phyloP scores from a whole-genome alignment of 2,329 filamentous ascomycete species.

The Fusarium secorum region DNA sequence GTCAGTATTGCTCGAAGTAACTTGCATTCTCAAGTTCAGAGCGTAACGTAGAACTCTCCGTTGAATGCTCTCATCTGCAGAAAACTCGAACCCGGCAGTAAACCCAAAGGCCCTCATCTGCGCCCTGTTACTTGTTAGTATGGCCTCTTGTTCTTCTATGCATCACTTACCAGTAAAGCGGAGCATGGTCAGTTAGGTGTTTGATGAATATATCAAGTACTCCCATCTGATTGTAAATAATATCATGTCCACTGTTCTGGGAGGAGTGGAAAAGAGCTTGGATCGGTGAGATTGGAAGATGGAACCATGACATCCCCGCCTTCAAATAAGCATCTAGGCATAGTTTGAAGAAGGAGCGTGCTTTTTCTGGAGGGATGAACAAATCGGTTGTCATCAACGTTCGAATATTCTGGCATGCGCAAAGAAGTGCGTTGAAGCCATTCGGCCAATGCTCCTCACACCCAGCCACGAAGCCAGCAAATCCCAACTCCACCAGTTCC shows the following conservation, averaged over 20 bases:
- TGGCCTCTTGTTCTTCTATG: background rate
- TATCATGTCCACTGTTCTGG: background rate
- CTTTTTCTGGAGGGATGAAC: conserved; percentile 11
- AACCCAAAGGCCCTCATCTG: conserved; percentile 21
- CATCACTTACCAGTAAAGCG: conserved; percentile 30
- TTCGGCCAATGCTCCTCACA: conserved; percentile 33
- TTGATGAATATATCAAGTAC: conserved; percentile 25
- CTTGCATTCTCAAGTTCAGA: conserved; percentile 17
- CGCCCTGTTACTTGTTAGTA: conserved; percentile 27
- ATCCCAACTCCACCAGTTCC: conserved; percentile 30
- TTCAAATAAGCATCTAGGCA: conserved; percentile 34
- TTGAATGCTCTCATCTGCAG: background rate
- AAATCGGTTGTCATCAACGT: conserved; percentile 14
- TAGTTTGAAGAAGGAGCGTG: conserved; percentile 18
- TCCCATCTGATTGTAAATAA: background rate
- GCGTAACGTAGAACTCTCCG: conserved; percentile 18
- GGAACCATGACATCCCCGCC: conserved; percentile 32
- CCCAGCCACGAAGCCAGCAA: conserved; percentile 28
- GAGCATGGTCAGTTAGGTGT: conserved; percentile 24
- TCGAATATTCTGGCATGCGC: conserved; percentile 21
- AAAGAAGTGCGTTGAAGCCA: conserved; percentile 36
- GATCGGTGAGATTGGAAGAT: conserved; percentile 23
- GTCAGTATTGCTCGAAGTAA: background rate
- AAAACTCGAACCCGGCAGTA: background rate
- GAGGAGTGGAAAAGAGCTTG: conserved; percentile 25